Evolutionary conservation across 306 rosid species (phyloP), one percentile per base, ranked within the genome.

Genomic region (Rubus parviflorus): DNA sequence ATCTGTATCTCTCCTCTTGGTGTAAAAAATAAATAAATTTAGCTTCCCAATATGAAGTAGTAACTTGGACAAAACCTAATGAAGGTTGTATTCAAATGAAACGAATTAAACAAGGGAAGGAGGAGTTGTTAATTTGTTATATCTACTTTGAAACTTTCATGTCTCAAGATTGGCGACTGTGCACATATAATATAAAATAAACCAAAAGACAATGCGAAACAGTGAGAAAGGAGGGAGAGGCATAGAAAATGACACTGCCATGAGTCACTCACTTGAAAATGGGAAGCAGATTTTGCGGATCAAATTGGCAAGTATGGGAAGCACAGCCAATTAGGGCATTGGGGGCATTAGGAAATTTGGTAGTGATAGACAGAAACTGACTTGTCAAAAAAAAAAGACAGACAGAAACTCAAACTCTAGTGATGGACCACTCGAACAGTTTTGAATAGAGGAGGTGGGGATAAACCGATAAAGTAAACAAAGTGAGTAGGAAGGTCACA

Each of bases 201-300:
- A 4, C 54, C 43, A 49, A 70, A 70, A 30, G 61, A 49, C 8
- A 70, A 70, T 35, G 68, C 14, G 43, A 7, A 15, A 62, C 42
- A 62, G 42, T 7, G 42, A 30, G 35, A 69, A 23, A 69, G 73
- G 35, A 51, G 35, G 3, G 35, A 17, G 43, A 0, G n/a, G 37
- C 19, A 40, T 37, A 11, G 62, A 71, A 71, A 71, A 51, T 11
- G 63, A 72, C 48, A 51, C 4, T 7, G 14, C 25, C 42, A 64
- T 1, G 63, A 71, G 62, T 51, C 58, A 16, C 43, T 47, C 19
- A 37, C 42, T 37, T 17, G 69, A 38, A 35, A 52, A 71, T 37
- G 35, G 48, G 37, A 35, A 51, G 62, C 75, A 71, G 47, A 71
- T 51, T 71, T 71, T 13, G 63, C 75, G 75, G 75, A 47, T 35